Evolutionary conservation across 345 rosid species (phyloP), one percentile per base, ranked within the genome.

Genomic region (Eucalyptus polyanthemos): DNA sequence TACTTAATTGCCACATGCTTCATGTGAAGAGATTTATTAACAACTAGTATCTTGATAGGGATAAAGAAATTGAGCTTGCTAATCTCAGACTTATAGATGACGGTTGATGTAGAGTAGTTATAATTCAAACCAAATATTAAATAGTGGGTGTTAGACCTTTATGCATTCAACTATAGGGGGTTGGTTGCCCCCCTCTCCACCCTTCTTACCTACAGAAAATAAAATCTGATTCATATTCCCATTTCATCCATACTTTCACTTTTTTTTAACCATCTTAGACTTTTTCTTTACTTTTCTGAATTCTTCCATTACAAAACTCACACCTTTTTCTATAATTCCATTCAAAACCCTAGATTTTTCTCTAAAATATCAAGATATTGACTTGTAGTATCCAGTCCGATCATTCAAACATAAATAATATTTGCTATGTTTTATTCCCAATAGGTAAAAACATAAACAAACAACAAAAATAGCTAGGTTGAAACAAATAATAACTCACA

Each of bases 1-100:
- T 31, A 67, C 42, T 10, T 15, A 67, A 19, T 67, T 67, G 42
- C 12, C 21, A 8, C 22, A 16, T 67, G 37, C 12, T 16, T 31
- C 13, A 4, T 5, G 7, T 37, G 24, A 72, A 72, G 5, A 10
- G 25, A 37, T 19, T 72, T 72, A 4, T 17, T 72, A 21, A 72
- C 25, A 9, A 3, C 14, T 11, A 19, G 4, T 9, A 37, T 72
- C 25, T 72, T 19, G 14, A 2, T 19, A 10, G 81, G 80, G 4
- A 19, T 72, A 2, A 13, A 0, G 4, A 2, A 15, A 21, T 2
- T 37, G 81, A 72, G 27, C 45, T 34, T 5, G 25, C 25, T 2
- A 37, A 72, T 72, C 4, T 37, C 2, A 3, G 7, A 69, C 13
- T 6, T 16, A 31, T 2, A 5, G 0, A 34, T 69, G 80, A 8